These are phyloP conservation scores for Colletotrichum scovillei DNA, from an alignment of 2,329 filamentous ascomycete genomes.

Conservation along the genomic window DNA sequence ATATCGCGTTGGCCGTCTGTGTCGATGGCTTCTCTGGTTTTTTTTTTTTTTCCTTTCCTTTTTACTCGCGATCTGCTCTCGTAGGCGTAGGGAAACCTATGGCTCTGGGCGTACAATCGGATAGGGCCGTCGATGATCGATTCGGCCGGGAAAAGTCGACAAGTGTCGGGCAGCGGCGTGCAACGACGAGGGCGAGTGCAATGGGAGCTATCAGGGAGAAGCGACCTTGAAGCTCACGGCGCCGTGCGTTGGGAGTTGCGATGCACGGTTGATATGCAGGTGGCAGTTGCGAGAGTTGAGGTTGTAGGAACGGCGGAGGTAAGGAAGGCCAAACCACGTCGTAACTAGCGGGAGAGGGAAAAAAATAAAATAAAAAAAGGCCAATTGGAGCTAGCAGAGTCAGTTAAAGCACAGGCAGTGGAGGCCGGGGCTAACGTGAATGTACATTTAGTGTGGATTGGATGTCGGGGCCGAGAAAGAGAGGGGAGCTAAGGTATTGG, in stretches of 20 bases:
- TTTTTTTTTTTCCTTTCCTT: background rate
- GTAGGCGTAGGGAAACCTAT: background rate
- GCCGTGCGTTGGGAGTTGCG: slow-evolving; percentile 12
- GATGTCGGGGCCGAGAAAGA: background rate
- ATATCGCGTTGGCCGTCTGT: slow-evolving; percentile 14
- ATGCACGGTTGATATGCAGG: slow-evolving; percentile 1
- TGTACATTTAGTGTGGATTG: background rate
- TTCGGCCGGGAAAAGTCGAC: background rate
- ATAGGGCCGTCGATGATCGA: background rate
- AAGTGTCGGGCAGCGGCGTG: background rate
- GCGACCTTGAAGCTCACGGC: background rate
- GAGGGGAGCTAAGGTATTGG: background rate
- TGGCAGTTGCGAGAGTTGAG: slow-evolving; percentile 2
- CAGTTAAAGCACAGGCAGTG: slow-evolving; percentile 8
- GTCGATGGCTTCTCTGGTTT: slow-evolving; percentile 7
- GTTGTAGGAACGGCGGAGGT: background rate
- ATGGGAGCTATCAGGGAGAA: background rate
- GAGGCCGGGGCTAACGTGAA: background rate
- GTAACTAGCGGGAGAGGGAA: background rate
- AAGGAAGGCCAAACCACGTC: background rate
- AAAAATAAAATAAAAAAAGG: slow-evolving; percentile 17
- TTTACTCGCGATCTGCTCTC: background rate
- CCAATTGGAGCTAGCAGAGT: slow-evolving; percentile 18
- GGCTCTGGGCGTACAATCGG: slow-evolving; percentile 5
- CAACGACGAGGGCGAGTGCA: background rate